Evolutionary conservation across 768 basidiomycete genomes (phyloP).

Genomic region (Dacryopinax spathularia): DNA sequence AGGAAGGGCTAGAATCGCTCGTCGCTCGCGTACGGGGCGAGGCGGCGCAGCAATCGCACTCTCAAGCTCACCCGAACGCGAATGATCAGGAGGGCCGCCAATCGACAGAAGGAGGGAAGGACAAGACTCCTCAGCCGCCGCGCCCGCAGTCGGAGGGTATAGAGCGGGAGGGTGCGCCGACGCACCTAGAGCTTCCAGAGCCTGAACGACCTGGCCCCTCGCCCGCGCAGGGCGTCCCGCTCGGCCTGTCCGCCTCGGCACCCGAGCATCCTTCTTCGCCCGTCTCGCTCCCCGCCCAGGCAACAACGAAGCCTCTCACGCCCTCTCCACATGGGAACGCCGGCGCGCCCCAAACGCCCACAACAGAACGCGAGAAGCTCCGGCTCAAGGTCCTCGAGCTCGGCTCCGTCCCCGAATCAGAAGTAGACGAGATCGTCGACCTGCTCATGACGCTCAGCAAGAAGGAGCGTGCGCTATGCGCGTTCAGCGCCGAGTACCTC

Average conservation of each 20-base stretch:
- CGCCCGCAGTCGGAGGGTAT: not conserved
- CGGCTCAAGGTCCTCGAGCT: conserved; percentile 44
- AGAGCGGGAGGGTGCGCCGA: not conserved
- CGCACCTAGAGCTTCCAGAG: not conserved
- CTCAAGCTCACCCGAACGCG: not conserved
- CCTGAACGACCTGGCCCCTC: not conserved
- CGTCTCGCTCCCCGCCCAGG: conserved; percentile 55
- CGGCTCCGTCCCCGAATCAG: conserved; percentile 44
- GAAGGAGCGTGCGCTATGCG: conserved; percentile 77
- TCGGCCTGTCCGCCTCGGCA: conserved; percentile 42
- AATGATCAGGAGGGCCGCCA: not conserved
- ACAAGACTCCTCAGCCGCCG: not conserved
- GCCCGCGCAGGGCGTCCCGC: not conserved
- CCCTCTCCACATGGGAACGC: conserved; percentile 54
- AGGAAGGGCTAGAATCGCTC: not conserved
- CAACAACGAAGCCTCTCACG: conserved; percentile 72
- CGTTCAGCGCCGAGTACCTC: conserved; percentile 74
- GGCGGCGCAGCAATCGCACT: not conserved
- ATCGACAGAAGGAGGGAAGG: not conserved
- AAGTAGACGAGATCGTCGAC: conserved; percentile 51
- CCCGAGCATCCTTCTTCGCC: conserved; percentile 82
- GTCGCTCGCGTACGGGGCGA: not conserved
- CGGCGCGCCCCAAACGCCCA: conserved; percentile 35
- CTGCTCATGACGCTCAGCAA: conserved; percentile 77
- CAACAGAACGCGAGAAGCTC: conserved; percentile 48